Base-by-base conservation (phyloP, 805 yeast species). In the Candida succiphila region DNA sequence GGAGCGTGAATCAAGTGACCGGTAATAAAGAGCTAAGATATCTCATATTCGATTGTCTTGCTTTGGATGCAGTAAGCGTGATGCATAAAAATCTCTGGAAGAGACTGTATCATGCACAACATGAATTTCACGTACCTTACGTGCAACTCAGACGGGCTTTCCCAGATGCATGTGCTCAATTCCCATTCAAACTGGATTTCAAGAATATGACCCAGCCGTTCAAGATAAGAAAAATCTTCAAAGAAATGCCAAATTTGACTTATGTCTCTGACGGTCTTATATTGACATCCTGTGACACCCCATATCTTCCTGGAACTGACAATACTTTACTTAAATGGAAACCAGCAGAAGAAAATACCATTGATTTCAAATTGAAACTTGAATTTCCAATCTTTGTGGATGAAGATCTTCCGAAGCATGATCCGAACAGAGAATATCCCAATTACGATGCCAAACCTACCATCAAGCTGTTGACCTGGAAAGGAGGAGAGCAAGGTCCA, bases 241-340 rank as follows among this genome's bases (percentile, higher is more conserved):
- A 76, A 25, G 78, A 75, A 46, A 65, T 85, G 56, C 76, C 78
- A 28, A 68, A 74, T 33, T 64, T 89, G 31, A 83, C 85, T 17
- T 96, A 92, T 58, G 81, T 83, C 37, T 78, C 92, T 3, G 99
- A 92, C 60, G 99, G 99, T 1, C 67, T 92, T 19, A 85, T 92
- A 39, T 84, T 87, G 55, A 92, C 99, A 2, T 85, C 95, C 42
- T 81, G 94, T 29, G 85, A 76, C 34, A 74, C 89, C 1, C 94
- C 95, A 0, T 92, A 92, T 57, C 65, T 74, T 3, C 75, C 78
- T 41, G 97, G 97, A 12, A 89, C 97, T 1, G 97, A 92, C 54
- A 69, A 75, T 1, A 74, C 86, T 6, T 63, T 92, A 32, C 60
- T 92, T 35, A 92, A 94, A 58, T 92, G 99, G 99, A 92, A 92